phyloP scores from a whole-genome alignment of 2,329 filamentous ascomycete species.

The Beauveria scarabaeidicola region DNA sequence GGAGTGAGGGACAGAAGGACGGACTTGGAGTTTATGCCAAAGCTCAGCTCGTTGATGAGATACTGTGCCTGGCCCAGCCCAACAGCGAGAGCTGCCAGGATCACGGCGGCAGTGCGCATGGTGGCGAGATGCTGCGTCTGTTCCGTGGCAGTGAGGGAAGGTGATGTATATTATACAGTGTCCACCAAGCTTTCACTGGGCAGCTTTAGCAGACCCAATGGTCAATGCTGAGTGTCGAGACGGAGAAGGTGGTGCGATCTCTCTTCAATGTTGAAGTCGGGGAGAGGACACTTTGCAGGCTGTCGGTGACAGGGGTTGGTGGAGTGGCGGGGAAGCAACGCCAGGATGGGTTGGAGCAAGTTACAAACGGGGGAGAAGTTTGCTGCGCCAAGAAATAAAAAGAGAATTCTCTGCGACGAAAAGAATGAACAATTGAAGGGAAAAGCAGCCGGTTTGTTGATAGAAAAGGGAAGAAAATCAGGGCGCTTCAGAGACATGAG shows the following conservation, averaged over 20 bases:
- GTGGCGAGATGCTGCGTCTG: neutral
- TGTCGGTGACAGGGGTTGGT: neutral
- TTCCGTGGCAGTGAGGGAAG: neutral
- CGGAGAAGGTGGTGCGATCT: neutral
- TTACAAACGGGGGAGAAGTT: neutral
- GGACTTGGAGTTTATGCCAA: conserved; percentile 61
- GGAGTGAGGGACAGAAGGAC: conserved; percentile 13
- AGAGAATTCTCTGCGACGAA: neutral
- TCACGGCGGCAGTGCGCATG: conserved; percentile 5
- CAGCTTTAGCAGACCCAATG: neutral
- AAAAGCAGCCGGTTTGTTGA: neutral
- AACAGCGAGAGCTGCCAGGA: conserved; percentile 27
- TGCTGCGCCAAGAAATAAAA: neutral
- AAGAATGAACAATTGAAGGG: neutral
- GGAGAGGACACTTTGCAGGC: conserved; percentile 10
- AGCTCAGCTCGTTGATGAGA: conserved; percentile 66
- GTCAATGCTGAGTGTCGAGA: neutral
- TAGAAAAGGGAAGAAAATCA: neutral
- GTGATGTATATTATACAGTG: neutral
- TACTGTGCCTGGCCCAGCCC: conserved; percentile 52
- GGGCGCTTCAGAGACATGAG: neutral
- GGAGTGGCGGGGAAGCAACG: neutral
- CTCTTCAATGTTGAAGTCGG: neutral
- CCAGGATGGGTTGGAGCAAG: neutral
- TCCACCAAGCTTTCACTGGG: neutral